Evolutionary conservation across 805 yeast genomes (phyloP).

Genomic region (Saccharomycopsis capsularis): DNA sequence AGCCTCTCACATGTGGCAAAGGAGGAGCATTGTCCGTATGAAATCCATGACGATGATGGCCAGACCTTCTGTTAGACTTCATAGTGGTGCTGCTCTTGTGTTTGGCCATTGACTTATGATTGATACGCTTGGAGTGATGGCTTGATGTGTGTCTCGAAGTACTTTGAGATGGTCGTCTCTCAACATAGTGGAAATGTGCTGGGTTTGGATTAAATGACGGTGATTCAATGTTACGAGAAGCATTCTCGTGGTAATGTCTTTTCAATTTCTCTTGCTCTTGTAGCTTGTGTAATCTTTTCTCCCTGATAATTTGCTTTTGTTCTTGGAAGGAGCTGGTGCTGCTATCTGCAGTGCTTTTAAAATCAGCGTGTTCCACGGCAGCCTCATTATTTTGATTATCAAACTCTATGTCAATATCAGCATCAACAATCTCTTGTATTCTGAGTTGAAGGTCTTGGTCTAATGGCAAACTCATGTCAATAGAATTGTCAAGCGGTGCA

Average conservation of each 20-base stretch:
- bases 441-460: not conserved
- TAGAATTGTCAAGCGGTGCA: too few species aligned
- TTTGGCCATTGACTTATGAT: not conserved
- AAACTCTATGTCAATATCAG: not conserved
- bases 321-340: not conserved
- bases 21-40: not conserved
- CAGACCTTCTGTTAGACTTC: not conserved
- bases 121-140: not conserved
- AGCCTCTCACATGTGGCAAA: not conserved
- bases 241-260: constrained; percentile 1
- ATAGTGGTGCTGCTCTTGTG: not conserved
- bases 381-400: not conserved
- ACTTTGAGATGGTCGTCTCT: too few species aligned
- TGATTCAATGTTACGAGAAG: constrained; percentile 1
- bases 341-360: not conserved
- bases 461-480: too few species aligned
- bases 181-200: not conserved
- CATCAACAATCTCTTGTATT: too few species aligned
- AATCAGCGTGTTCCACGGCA: not conserved
- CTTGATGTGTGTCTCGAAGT: not conserved
- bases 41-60: not conserved
- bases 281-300: constrained; percentile 11
- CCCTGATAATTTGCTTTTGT: constrained; percentile 10
- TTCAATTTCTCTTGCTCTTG: constrained; percentile 9
- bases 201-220: not conserved